Percentiles rank a stretch among this genome's conserved stretches.
Evolutionary conservation across 148 eudicot species (phyloP).

Genomic region (Chenopodium suecicum): DNA sequence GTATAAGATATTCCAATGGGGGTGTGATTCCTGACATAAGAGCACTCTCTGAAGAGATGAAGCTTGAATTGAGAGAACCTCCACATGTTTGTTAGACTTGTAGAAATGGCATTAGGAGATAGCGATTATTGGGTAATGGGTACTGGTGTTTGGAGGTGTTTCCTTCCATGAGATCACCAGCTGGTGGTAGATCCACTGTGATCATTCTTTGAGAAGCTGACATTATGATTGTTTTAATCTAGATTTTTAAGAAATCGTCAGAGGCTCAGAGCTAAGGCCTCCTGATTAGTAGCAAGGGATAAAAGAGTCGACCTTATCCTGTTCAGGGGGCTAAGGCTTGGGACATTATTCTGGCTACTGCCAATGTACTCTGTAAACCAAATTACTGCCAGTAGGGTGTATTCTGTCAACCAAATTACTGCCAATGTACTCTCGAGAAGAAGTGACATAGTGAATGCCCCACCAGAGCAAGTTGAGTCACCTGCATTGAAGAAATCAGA

Average conservation of each 20-base stretch:
- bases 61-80: slow-evolving; percentile 25
- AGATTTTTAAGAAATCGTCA: not conserved
- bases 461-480: not conserved
- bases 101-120: not conserved
- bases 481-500: not conserved
- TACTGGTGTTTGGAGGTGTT: not conserved
- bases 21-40: slow-evolving; percentile 79
- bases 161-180: not conserved
- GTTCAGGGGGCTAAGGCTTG: slow-evolving; percentile 1
- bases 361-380: not conserved
- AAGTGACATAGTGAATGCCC: not conserved
- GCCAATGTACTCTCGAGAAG: not conserved
- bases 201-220: not conserved
- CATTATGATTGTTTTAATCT: too few relatives aligned
- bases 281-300: not conserved
- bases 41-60: slow-evolving; percentile 61
- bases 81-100: not conserved
- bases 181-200: not conserved
- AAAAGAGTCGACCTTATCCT: not conserved
- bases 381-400: not conserved
- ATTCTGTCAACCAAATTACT: not conserved
- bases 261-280: not conserved
- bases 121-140: not conserved
- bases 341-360: not conserved
- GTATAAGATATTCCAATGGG: slow-evolving; percentile 46